phyloP scores from a whole-genome alignment of 495 filamentous ascomycete genomes.

The Aspergillus cristatus region DNA sequence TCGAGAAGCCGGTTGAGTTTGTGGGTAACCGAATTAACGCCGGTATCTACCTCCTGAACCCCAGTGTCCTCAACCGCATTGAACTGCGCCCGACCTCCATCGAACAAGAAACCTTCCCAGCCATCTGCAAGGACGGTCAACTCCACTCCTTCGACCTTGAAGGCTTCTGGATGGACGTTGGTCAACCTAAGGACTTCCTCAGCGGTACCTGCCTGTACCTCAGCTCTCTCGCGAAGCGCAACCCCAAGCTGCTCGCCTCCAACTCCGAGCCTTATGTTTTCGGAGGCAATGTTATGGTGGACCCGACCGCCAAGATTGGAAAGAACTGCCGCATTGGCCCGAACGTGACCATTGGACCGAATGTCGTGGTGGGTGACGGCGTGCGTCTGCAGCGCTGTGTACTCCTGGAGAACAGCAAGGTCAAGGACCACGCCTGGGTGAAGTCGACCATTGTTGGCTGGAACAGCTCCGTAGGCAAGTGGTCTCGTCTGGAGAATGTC shows the following conservation, averaged over 20 bases:
- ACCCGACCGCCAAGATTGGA: constrained; percentile 91
- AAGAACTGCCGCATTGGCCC: constrained; percentile 98
- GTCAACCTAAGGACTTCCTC: constrained; percentile 98
- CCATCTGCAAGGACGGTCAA: constrained; percentile 82
- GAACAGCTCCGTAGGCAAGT: constrained; percentile 93
- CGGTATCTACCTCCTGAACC: constrained; percentile 98
- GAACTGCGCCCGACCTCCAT: constrained; percentile 98
- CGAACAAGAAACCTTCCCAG: constrained; percentile 98
- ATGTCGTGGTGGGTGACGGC: constrained; percentile 91
- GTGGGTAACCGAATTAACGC: constrained; percentile 99
- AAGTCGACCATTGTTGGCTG: constrained; percentile 99
- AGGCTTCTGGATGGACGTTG: constrained; percentile 99
- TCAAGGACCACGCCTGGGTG: constrained; percentile 99
- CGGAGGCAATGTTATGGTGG: constrained; percentile 94
- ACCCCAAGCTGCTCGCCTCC: constrained; percentile 74
- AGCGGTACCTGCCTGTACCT: constrained; percentile 96
- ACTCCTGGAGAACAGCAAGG: constrained; percentile 76
- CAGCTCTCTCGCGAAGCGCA: constrained; percentile 85
- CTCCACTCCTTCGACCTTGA: constrained; percentile 97
- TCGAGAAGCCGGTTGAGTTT: constrained; percentile 99
- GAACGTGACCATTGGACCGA: constrained; percentile 93
- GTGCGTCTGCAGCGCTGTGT: constrained; percentile 93
- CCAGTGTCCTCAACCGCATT: constrained; percentile 80
- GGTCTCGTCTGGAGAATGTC: constrained; percentile 96
- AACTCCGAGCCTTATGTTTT: constrained; percentile 73